These are phyloP conservation scores for Pichia sp. DNA, from an alignment of 1,139 yeast genomes.

Conservation along the genomic window DNA sequence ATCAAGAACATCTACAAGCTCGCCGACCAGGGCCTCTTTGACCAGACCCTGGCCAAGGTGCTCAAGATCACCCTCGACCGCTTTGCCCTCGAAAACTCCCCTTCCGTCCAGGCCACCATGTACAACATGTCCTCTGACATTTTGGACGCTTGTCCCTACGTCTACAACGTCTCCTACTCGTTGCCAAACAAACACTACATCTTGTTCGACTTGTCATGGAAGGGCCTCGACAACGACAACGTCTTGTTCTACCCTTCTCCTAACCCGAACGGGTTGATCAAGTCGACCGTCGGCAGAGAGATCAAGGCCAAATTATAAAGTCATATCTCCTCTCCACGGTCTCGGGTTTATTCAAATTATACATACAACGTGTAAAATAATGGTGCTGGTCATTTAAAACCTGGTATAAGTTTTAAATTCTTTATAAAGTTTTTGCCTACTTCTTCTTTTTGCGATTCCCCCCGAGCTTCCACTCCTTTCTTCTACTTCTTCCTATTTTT, in stretches of 20 bases:
- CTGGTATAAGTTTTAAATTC: slow-evolving; percentile 6
- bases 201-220: slow-evolving; percentile 75
- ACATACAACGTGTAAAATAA: slow-evolving; percentile 1
- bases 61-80: slow-evolving; percentile 66
- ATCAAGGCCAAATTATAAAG: slow-evolving; percentile 44
- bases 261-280: slow-evolving; percentile 89
- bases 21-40: slow-evolving; percentile 55
- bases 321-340: neutral
- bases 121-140: slow-evolving; percentile 81
- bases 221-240: slow-evolving; percentile 73
- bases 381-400: slow-evolving; percentile 18
- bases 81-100: slow-evolving; percentile 81
- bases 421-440: neutral
- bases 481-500: neutral
- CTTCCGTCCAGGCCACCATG: slow-evolving; percentile 95
- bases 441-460: neutral
- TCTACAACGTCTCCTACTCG: slow-evolving; percentile 62
- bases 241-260: slow-evolving; percentile 86
- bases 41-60: slow-evolving; percentile 55
- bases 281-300: slow-evolving; percentile 73
- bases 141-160: slow-evolving; percentile 50
- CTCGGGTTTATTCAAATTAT: neutral
- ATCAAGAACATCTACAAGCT: slow-evolving; percentile 47
- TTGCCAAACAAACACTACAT: slow-evolving; percentile 91
- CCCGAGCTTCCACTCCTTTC: neutral